A percentile compares a stretch with the other conserved stretches of the same genome.
Conservation (phyloP, 2,329 filamentous ascomycete species). For the Pseudogymnoascus sp. region DNA sequence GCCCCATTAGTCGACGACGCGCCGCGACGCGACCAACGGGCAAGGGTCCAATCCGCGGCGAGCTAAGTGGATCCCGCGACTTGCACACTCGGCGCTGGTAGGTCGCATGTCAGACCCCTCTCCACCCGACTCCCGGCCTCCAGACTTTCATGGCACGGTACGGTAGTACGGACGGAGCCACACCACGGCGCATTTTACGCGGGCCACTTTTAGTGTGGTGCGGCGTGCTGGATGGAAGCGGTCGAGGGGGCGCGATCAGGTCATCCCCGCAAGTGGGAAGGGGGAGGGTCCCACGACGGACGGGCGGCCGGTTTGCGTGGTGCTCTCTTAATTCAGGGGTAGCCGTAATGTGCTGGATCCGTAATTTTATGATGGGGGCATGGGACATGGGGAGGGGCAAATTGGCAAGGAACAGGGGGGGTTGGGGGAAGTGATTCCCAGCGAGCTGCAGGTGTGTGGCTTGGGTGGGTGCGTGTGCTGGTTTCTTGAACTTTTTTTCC, state of each 20-base stretch:
- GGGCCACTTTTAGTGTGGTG: neutral
- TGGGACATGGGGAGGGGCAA: neutral
- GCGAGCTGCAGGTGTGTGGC: neutral
- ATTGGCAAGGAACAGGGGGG: neutral
- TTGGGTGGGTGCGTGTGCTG: neutral
- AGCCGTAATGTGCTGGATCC: neutral
- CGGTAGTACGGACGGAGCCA: neutral
- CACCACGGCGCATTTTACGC: neutral
- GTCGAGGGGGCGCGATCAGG: neutral
- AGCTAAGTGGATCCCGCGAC: neutral
- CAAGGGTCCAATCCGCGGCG: neutral
- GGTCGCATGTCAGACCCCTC: neutral
- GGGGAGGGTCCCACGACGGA: neutral
- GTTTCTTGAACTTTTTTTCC: neutral
- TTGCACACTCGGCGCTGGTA: neutral
- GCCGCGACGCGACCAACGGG: neutral
- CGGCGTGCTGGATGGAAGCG: neutral
- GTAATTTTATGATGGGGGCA: neutral
- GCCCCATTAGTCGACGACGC: neutral
- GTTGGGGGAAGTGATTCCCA: neutral
- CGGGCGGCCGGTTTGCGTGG: neutral
- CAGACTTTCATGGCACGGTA: neutral
- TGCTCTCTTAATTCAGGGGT: slow-evolving; percentile 1
- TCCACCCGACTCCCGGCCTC: neutral
- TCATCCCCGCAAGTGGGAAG: neutral